phyloP scores from a whole-genome alignment of 2,329 filamentous ascomycete species.

The Pseudocercospora cruenta region DNA sequence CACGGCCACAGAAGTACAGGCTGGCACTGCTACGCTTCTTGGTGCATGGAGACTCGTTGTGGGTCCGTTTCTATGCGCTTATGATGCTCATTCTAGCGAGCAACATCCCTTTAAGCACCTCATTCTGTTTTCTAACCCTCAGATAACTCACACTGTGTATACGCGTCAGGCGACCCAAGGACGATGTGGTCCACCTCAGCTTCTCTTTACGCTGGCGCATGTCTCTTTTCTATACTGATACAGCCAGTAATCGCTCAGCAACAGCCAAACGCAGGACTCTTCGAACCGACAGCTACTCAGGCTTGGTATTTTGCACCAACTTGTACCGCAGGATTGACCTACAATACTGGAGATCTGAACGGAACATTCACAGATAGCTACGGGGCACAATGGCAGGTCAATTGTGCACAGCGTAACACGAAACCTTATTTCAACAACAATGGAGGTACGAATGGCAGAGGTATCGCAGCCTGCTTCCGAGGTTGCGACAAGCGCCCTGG shows the following conservation, averaged over 20 bases:
- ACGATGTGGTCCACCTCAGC: too few relatives aligned
- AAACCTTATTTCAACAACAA: neutral
- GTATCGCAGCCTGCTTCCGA: constrained; percentile 1
- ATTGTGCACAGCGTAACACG: neutral
- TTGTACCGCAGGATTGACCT: neutral
- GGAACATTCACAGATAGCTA: neutral
- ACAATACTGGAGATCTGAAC: neutral
- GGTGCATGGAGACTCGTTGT: too few relatives aligned
- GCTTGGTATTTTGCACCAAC: neutral
- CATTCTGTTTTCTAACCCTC: neutral
- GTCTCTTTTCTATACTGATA: neutral
- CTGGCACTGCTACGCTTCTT: neutral
- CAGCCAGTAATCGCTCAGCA: neutral
- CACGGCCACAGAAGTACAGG: neutral
- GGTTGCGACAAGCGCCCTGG: constrained; percentile 7
- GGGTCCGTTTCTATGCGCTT: too few relatives aligned
- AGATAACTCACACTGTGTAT: too few relatives aligned
- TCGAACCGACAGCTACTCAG: neutral
- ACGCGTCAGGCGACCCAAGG: too few relatives aligned
- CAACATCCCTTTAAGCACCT: neutral
- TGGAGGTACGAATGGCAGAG: constrained; percentile 10
- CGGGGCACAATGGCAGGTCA: neutral
- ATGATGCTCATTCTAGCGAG: neutral
- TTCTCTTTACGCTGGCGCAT: too few relatives aligned
- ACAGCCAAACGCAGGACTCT: neutral